Conservation (phyloP, 495 filamentous ascomycete genomes). For the Penicillium samsonianum region DNA sequence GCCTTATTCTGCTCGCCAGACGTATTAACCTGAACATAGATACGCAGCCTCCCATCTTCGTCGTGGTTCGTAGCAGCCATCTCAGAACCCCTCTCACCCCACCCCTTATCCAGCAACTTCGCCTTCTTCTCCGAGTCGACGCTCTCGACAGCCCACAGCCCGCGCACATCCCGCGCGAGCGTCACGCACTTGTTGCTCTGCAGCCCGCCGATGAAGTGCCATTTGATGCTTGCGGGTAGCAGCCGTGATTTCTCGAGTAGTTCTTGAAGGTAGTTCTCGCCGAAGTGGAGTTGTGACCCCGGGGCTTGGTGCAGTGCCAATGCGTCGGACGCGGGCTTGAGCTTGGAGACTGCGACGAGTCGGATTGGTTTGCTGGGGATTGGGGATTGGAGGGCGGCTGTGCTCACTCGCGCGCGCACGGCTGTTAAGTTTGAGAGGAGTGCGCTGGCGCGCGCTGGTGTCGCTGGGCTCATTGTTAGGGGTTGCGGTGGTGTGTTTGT, state of each 20-base stretch:
- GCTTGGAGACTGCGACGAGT: slow-evolving; percentile 89
- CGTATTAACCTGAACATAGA: slow-evolving; percentile 95
- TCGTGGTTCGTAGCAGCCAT: slow-evolving; percentile 3
- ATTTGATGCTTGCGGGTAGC: slow-evolving; percentile 76
- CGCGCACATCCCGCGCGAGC: slow-evolving; percentile 78
- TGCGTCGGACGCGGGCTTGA: slow-evolving; percentile 88
- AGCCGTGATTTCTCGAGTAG: slow-evolving; percentile 79
- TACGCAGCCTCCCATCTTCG: slow-evolving; percentile 49
- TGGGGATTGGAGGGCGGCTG: slow-evolving; percentile 26
- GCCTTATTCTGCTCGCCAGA: slow-evolving; percentile 85
- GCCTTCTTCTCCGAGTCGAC: slow-evolving; percentile 89
- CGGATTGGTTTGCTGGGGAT: slow-evolving; percentile 51
- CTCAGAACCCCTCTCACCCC: slow-evolving; percentile 51
- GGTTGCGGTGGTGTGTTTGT: slow-evolving; percentile 11
- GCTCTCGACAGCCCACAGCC: slow-evolving; percentile 90
- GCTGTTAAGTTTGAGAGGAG: slow-evolving; percentile 43
- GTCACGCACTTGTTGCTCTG: slow-evolving; percentile 90
- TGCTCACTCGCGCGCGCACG: slow-evolving; percentile 37
- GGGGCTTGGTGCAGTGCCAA: slow-evolving; percentile 71
- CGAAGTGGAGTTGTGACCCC: slow-evolving; percentile 74
- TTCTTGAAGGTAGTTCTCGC: slow-evolving; percentile 97
- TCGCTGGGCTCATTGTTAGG: slow-evolving; percentile 36
- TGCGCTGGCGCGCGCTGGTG: slow-evolving; percentile 38
- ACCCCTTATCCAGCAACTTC: slow-evolving; percentile 72
- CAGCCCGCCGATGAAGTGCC: slow-evolving; percentile 95